Percentiles rank a stretch among this genome's conserved stretches.
Evolutionary conservation across 345 rosid species (phyloP).

Genomic region (Citrus trifoliata): DNA sequence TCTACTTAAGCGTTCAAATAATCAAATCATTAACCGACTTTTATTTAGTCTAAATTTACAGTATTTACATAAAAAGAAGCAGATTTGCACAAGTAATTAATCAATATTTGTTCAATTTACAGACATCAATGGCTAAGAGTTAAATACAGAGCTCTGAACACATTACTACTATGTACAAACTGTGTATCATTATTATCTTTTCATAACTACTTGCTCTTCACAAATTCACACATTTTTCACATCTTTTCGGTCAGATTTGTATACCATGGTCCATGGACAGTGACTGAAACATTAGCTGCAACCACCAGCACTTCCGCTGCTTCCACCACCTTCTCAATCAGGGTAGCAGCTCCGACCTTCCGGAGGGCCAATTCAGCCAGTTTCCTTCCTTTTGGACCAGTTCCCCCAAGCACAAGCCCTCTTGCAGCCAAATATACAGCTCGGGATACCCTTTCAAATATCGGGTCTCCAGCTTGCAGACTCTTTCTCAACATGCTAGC

Average conservation of each 20-base stretch:
- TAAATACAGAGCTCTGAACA: background rate
- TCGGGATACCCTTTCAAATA: slow-evolving; percentile 64
- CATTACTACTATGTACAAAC: slow-evolving; percentile 9
- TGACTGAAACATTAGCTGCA: slow-evolving; percentile 56
- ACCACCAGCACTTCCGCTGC: slow-evolving; percentile 55
- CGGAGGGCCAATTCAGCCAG: slow-evolving; percentile 56
- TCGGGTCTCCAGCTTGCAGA: slow-evolving; percentile 71
- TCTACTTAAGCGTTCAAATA: no score
- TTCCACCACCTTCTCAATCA: slow-evolving; percentile 57
- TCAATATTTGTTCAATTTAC: slow-evolving; percentile 1
- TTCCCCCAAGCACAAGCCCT: slow-evolving; percentile 67
- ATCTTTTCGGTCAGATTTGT: slow-evolving; percentile 30
- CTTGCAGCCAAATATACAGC: slow-evolving; percentile 64
- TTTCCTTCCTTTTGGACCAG: slow-evolving; percentile 44
- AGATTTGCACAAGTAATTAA: background rate
- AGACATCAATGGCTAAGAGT: background rate
- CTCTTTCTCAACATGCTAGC: slow-evolving; percentile 66
- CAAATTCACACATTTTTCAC: slow-evolving; percentile 7
- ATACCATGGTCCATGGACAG: slow-evolving; percentile 76
- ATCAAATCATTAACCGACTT: no score
- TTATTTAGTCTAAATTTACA: no score
- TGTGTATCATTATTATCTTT: background rate
- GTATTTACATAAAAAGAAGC: background rate
- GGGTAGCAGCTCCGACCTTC: slow-evolving; percentile 53
- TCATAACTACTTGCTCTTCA: no score